These are phyloP conservation scores for Vigna angularis DNA, from an alignment of 306 rosid genomes.

Conservation along the genomic window DNA sequence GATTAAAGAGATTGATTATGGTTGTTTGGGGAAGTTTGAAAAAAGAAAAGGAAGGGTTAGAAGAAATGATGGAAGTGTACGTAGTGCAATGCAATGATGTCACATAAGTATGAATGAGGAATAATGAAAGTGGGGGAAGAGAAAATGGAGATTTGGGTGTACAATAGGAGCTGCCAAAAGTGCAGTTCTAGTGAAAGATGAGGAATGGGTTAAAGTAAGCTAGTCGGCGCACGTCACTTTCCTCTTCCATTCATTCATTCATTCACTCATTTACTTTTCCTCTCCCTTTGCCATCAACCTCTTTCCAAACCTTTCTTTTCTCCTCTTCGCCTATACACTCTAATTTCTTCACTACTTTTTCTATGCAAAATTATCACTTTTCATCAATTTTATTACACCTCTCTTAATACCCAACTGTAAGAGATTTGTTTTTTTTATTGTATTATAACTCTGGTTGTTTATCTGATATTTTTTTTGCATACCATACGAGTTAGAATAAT, in stretches of 20 bases:
- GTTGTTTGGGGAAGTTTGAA: slow-evolving; percentile 23
- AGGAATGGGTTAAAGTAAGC: slow-evolving; percentile 65
- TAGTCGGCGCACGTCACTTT: slow-evolving; percentile 61
- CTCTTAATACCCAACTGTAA: too few species aligned
- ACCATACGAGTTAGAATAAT: too few species aligned
- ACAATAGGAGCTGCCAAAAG: slow-evolving; percentile 44
- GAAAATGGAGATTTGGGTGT: slow-evolving; percentile 44
- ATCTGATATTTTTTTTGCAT: too few species aligned
- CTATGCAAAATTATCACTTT: too few species aligned
- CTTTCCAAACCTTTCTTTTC: background rate
- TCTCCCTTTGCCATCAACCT: slow-evolving; percentile 36
- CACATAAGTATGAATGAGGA: slow-evolving; percentile 44
- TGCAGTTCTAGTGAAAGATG: slow-evolving; percentile 59
- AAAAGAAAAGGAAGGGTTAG: slow-evolving; percentile 26
- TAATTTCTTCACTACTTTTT: background rate
- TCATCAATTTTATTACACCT: too few species aligned
- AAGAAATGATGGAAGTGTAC: slow-evolving; percentile 9
- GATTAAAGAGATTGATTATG: slow-evolving; percentile 18
- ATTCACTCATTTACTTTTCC: slow-evolving; percentile 21
- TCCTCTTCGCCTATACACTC: background rate
- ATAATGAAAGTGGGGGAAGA: slow-evolving; percentile 44
- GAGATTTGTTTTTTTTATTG: too few species aligned
- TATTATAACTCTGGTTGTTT: too few species aligned
- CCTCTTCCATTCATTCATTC: slow-evolving; percentile 40
- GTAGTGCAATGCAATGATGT: slow-evolving; percentile 44